Percentiles rank a stretch among this genome's conserved stretches.
Evolutionary conservation across 345 rosid species (phyloP).

Genomic region (Arabis hirsuta): DNA sequence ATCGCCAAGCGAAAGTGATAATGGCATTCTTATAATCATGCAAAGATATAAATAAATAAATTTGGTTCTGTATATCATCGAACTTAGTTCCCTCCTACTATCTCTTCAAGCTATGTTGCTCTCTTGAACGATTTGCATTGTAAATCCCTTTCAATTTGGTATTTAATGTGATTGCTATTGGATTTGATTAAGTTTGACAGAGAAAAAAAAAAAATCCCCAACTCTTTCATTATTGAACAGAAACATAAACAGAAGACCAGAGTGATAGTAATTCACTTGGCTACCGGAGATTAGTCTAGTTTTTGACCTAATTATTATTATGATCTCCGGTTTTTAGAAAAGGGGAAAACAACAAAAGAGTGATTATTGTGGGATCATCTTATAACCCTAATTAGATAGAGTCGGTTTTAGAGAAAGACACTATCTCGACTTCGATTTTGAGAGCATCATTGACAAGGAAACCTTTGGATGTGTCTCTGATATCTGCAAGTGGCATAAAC

Average conservation of each 20-base stretch:
- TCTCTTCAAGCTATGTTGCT: slow-evolving; percentile 22
- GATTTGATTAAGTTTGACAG: slow-evolving; percentile 14
- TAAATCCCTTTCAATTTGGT: slow-evolving; percentile 3
- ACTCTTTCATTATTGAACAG: not conserved
- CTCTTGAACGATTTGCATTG: not conserved
- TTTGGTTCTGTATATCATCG: slow-evolving; percentile 6
- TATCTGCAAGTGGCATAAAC: slow-evolving; percentile 21
- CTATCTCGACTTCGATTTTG: slow-evolving; percentile 17
- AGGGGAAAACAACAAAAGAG: not conserved
- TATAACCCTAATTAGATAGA: not conserved
- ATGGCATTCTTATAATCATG: not conserved
- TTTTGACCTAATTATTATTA: not conserved
- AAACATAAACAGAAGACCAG: not conserved
- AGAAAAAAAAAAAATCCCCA: not conserved
- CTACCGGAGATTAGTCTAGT: slow-evolving; percentile 47
- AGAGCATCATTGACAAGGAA: slow-evolving; percentile 14
- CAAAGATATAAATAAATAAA: not conserved
- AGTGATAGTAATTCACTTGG: not conserved
- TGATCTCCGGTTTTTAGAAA: no score
- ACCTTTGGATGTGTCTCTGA: slow-evolving; percentile 22
- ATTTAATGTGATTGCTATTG: not conserved
- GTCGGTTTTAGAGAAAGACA: slow-evolving; percentile 31
- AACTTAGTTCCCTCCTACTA: not conserved
- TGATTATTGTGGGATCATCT: slow-evolving; percentile 1
- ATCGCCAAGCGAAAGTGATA: slow-evolving; percentile 57